Conservation (phyloP, 2,329 filamentous ascomycete genomes). For the Calonectria pseudoturangicola region DNA sequence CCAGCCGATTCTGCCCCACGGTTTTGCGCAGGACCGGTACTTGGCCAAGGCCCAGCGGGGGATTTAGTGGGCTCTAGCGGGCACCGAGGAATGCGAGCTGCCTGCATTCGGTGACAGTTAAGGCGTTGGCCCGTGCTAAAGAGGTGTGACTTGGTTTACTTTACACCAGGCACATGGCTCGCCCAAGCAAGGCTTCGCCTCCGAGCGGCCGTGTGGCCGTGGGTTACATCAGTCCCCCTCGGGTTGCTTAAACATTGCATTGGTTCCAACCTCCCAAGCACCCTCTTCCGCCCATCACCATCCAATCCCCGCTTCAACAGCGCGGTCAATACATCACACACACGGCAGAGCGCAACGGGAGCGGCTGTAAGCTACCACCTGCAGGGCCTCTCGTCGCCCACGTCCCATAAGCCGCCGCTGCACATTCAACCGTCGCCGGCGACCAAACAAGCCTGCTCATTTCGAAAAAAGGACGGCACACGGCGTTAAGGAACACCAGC, state of each 20-base stretch:
- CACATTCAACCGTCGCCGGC: conserved; percentile 22
- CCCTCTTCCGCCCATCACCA: conserved; percentile 1
- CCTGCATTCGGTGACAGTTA: conserved; percentile 23
- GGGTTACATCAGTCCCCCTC: conserved; percentile 21
- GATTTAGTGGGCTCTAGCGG: conserved; percentile 28
- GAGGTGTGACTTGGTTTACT: conserved; percentile 35
- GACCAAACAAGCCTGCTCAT: conserved; percentile 8
- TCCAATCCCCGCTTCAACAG: conserved; percentile 28
- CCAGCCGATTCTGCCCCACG: conserved; percentile 41
- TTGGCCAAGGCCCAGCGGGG: conserved; percentile 23
- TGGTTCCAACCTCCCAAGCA: background rate
- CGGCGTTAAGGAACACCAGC: conserved; percentile 22
- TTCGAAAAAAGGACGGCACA: background rate
- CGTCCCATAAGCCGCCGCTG: conserved; percentile 38
- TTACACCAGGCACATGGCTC: conserved; percentile 40
- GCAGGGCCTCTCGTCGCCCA: conserved; percentile 35
- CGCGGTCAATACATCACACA: conserved; percentile 10
- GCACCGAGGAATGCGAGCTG: conserved; percentile 18
- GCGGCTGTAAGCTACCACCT: conserved; percentile 5
- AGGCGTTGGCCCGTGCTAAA: conserved; percentile 32
- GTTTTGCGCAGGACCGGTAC: conserved; percentile 41
- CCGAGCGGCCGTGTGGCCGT: conserved; percentile 14
- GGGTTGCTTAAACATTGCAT: conserved; percentile 23
- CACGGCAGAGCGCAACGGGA: conserved; percentile 12
- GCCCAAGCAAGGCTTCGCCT: conserved; percentile 36